A percentile compares a stretch with the other conserved stretches of the same genome.
phyloP scores from a whole-genome alignment of 441 rosid genomes.

The Capsella rubella region DNA sequence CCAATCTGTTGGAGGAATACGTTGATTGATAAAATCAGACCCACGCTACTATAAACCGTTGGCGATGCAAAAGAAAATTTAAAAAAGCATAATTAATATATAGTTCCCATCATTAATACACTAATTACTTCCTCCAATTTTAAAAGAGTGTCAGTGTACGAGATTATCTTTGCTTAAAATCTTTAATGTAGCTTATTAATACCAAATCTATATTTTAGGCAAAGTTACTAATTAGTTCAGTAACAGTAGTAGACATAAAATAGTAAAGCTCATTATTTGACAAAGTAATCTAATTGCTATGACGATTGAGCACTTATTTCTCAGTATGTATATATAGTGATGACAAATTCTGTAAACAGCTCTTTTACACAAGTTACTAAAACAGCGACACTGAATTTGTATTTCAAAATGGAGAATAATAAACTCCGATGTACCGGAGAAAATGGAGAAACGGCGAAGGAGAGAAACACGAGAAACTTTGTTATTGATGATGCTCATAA shows the following conservation, averaged over 20 bases:
- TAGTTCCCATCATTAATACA: constrained; percentile 20
- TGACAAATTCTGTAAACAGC: too few species aligned
- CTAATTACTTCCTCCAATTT: constrained; percentile 7
- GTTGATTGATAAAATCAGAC: background rate
- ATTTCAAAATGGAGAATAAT: background rate
- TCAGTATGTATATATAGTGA: too few species aligned
- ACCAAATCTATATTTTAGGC: background rate
- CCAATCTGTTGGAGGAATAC: background rate
- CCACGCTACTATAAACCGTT: background rate
- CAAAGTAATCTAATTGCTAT: too few species aligned
- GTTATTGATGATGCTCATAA: too few species aligned
- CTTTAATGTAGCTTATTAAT: too few species aligned
- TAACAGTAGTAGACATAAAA: background rate
- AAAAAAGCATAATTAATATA: background rate
- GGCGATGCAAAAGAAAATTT: background rate
- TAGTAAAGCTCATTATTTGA: too few species aligned
- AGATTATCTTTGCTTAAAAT: too few species aligned
- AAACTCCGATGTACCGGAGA: too few species aligned
- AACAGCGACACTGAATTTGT: background rate
- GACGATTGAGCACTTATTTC: too few species aligned
- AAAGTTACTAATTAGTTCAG: background rate
- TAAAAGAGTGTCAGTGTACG: background rate
- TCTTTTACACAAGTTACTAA: background rate
- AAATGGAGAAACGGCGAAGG: too few species aligned
- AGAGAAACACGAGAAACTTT: too few species aligned